Evolutionary conservation across 1,284 basidiomycete genomes (phyloP), one percentile per base, ranked within the genome.

Genomic region (Sanghuangporus weigelae): DNA sequence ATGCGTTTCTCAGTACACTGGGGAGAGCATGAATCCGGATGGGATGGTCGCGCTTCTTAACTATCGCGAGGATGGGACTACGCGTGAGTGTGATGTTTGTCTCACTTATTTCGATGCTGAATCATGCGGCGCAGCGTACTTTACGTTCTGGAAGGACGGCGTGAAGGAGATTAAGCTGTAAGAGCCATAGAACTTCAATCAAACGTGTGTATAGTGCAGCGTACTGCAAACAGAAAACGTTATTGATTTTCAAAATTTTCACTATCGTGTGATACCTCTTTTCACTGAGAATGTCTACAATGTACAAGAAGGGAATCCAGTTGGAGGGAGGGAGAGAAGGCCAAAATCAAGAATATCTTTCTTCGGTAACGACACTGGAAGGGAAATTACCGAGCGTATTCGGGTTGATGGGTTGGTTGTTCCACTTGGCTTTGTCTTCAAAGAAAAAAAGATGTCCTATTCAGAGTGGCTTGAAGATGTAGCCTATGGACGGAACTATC

Each of bases 131-230:
- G 1, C 19, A 93, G 92, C 96, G 73, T 98, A 92, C 79, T 87
- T 96, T 77, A 94, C 87, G 46, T 91, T 96, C 82, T 96, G 93
- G 94, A 95, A 91, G 79, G 86, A 96, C 76, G 95, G 95, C 58
- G 75, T 94, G 69, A 92, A 93, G 77, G 80, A 86, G 73, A 71
- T 83, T 66, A 93, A 93, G 75, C 81, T 87, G 31, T 60, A 60
- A 53, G 31, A 31, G 26, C 26, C 26, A 31, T 31, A 31, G 26
- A 31, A 31, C 3, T 31, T 5, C 3, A 2, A 14, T 12, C 67
- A 92, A 71, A 73, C 73, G 12, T 40, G 23, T 16, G 16, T 36
- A 40, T 44, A 54, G 26, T 31, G 5, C 26, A 31, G 26, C 5
- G 26, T 31, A 31, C 26, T 31, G 26, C 26, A 31, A 4, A 31